Percentiles rank a stretch among this genome's conserved stretches.
Conservation (phyloP, 306 rosid genomes). For the Cicer bijugum region DNA sequence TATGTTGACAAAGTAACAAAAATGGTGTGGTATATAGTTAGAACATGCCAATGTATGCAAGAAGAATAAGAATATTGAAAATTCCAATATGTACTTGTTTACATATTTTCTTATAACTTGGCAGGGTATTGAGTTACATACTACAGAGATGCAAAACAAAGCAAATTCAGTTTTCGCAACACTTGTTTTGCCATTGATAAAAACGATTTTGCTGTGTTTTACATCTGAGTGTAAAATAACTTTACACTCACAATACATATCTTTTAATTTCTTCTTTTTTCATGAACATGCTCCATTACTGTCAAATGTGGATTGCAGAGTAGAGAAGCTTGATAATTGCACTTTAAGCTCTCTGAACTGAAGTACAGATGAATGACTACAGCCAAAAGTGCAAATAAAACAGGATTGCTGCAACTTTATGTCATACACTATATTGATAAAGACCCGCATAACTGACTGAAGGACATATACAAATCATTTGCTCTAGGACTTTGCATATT, state of each 20-base stretch:
- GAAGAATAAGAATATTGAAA: neutral
- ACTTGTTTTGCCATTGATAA: too few relatives aligned
- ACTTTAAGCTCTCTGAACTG: neutral
- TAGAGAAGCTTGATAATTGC: conserved; percentile 3
- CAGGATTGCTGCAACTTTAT: conserved; percentile 6
- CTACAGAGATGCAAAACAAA: conserved; percentile 81
- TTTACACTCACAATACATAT: too few relatives aligned
- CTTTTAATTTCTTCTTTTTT: neutral
- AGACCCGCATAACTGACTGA: neutral
- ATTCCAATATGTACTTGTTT: conserved; percentile 1
- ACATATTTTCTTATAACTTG: conserved; percentile 28
- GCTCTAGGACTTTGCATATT: neutral
- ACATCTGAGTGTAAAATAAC: too few relatives aligned
- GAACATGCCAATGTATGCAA: conserved; percentile 14
- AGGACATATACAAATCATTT: neutral
- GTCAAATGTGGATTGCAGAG: neutral
- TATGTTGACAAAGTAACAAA: neutral
- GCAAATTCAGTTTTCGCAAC: conserved; percentile 71
- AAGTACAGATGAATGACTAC: too few relatives aligned
- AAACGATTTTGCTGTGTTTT: too few relatives aligned
- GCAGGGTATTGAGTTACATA: conserved; percentile 62
- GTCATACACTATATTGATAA: neutral
- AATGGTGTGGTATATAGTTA: neutral
- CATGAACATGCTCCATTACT: neutral
- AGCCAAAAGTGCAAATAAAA: neutral